Conservation (phyloP, 192 early-diverging fungal species). For the Entomortierella beljakovae region DNA sequence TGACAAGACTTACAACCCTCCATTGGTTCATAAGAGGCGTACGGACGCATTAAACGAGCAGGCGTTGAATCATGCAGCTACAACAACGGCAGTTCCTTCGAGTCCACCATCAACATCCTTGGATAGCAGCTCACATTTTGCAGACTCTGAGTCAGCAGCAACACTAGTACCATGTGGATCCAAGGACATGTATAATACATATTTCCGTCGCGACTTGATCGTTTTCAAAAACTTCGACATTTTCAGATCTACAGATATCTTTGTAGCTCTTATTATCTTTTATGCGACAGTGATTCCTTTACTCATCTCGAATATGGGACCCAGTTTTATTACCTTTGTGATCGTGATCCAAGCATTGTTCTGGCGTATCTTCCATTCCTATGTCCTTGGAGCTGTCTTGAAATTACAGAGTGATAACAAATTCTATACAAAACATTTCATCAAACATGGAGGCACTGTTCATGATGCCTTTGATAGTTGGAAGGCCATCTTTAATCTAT, state of each 20-base stretch:
- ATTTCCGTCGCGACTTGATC: conserved; percentile 87
- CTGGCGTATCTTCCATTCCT: conserved; percentile 92
- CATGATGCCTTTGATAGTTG: conserved; percentile 93
- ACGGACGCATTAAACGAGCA: conserved; percentile 22
- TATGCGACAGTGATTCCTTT: conserved; percentile 82
- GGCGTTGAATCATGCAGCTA: conserved; percentile 2
- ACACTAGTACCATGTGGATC: conserved; percentile 39
- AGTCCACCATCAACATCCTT: neutral
- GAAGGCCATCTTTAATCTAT: conserved; percentile 97
- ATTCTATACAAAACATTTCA: conserved; percentile 90
- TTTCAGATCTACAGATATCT: conserved; percentile 85
- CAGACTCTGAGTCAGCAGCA: neutral
- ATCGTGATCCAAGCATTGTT: conserved; percentile 78
- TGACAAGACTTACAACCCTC: conserved; percentile 70
- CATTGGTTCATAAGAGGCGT: conserved; percentile 43
- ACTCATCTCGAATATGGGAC: conserved; percentile 51
- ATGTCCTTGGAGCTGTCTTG: conserved; percentile 81
- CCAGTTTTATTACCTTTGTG: conserved; percentile 54
- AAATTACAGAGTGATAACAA: conserved; percentile 81
- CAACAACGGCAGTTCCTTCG: neutral
- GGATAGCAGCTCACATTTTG: neutral
- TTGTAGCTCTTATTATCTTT: conserved; percentile 76
- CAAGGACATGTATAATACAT: conserved; percentile 58
- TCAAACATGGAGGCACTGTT: conserved; percentile 89
- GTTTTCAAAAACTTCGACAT: conserved; percentile 93